phyloP scores from a whole-genome alignment of 495 filamentous ascomycete species.

The Penicillium cosmopolitanum region DNA sequence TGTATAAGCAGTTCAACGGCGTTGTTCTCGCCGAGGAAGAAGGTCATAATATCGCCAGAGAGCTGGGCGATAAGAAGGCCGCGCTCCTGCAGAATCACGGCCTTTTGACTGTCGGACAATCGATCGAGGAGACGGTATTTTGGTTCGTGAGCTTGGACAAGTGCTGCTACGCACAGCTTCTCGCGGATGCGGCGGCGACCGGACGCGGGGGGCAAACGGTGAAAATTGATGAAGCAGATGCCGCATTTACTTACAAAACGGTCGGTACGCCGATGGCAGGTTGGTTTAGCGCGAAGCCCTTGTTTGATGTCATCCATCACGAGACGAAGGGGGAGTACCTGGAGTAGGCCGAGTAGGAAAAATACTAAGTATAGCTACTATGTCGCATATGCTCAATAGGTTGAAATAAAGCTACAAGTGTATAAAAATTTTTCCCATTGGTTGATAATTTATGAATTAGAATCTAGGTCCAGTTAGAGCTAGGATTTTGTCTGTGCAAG shows the following conservation, averaged over 20 bases:
- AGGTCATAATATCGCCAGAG: conserved; percentile 66
- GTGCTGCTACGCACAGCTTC: conserved; percentile 73
- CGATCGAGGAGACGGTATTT: conserved; percentile 65
- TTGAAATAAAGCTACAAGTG: no score
- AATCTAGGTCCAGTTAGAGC: not conserved
- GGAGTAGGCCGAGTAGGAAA: conserved; percentile 30
- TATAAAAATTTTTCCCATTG: no score
- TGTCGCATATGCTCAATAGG: no score
- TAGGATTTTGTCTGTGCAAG: not conserved
- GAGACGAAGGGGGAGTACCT: conserved; percentile 65
- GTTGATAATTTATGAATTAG: not conserved
- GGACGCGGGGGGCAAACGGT: conserved; percentile 66
- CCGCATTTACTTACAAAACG: conserved; percentile 66
- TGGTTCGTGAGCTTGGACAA: conserved; percentile 79
- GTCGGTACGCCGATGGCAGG: conserved; percentile 66
- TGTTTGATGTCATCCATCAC: conserved; percentile 72
- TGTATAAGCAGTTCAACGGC: conserved; percentile 71
- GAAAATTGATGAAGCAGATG: conserved; percentile 70
- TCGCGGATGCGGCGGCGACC: conserved; percentile 74
- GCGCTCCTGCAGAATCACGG: conserved; percentile 74
- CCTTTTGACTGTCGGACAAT: conserved; percentile 57
- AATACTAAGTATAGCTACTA: no score
- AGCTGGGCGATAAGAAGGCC: conserved; percentile 69
- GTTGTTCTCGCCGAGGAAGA: conserved; percentile 73
- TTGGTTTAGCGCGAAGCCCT: conserved; percentile 73